Evolutionary conservation across 441 rosid genomes (phyloP), one percentile per base, ranked within the genome.

Genomic region (Pelargonium cotyledonis): DNA sequence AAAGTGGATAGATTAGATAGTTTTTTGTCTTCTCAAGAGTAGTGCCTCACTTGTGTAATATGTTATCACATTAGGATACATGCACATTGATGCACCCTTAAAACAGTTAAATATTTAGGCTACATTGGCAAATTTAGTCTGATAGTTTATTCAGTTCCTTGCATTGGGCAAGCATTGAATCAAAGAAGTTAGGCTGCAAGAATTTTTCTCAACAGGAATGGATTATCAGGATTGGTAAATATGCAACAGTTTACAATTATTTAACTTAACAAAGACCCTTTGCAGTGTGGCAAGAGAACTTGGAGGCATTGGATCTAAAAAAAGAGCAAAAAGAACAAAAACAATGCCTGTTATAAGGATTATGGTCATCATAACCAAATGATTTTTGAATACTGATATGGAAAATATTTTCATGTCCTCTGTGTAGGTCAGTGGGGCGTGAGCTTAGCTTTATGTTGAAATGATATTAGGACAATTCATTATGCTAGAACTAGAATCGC

Each of bases 1-100:
- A 69, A 65, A 69, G 53, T 71, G 49, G 57, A 19, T 55, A 51
- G 40, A 58, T 58, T 19, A 47, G 1, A n/a, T 10, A 9, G 7
- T 44, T 8, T 21, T 40, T 55, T 31, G 23, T 65, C 46, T 74
- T 44, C 40, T 35, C 7, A 35, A 35, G 40, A 35, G 10, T 58
- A 57, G 26, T 21, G 19, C 23, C 63, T 58, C 63, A 58, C 31
- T 58, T 8, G 63, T 10, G 8, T 58, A 29, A 29, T 21, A 44
- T 44, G 47, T 8, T 8, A 58, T 58, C 35, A 58, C 31, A 5
- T 58, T n/a, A 58, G 63, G 63, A 58, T 3, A 21, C 63, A 21
- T 18, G 63, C 4, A 7, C 40, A 35, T 35, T 35, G 7, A 35
- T 35, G 40, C 7, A 35, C 40, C 7, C 7, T 0, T 35, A 35